Base-by-base conservation (phyloP, 306 rosid species). In the Styphnolobium japonicum region DNA sequence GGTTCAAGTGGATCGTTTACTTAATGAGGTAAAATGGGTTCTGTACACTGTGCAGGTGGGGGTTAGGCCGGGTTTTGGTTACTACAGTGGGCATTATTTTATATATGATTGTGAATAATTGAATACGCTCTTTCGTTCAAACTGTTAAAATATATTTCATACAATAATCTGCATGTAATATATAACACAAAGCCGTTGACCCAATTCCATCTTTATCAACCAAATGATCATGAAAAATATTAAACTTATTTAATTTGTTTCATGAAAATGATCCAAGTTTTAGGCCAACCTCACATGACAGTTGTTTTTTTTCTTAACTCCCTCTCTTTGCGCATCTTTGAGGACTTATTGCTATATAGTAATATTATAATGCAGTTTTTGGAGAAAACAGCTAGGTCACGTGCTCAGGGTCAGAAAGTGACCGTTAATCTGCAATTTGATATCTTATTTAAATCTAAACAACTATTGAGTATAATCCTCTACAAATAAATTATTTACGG, bases 231-330 rank as follows among this genome's bases (percentile, higher is more conserved):
- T 39, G 27, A 25, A 18, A 65, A 2, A 43, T 62, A 55, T 21
- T 71, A 43, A 77, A 73, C 49, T 12, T 22, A 52, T 67, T 77
- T 71, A 40, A 49, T 71, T 67, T 21, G 12, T 79, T 49, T 74
- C 58, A 78, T 21, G 39, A 69, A 72, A 81, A 78, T 39, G 65
- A 80, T 45, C 87, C 85, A 75, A 85, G 81, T 45, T 77, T 76
- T 77, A 60, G 85, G 86, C 75, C 76, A 71, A 10, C 27, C 70
- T 83, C 94, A 85, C 89, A 79, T 92, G 89, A 67, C 74, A 69
- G 82, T 57, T 73, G 70, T 58, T 77, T 58, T 57, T 51, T 15
- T 36, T 21, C 51, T 80, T 80, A 68, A 42, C 39, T 39, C 63
- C 73, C 74, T 64, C 16, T 23, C 45, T 46, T 73, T 78, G 73